Evolutionary conservation across 495 filamentous ascomycete species (phyloP).

Genomic region (Cetradonia linearis): DNA sequence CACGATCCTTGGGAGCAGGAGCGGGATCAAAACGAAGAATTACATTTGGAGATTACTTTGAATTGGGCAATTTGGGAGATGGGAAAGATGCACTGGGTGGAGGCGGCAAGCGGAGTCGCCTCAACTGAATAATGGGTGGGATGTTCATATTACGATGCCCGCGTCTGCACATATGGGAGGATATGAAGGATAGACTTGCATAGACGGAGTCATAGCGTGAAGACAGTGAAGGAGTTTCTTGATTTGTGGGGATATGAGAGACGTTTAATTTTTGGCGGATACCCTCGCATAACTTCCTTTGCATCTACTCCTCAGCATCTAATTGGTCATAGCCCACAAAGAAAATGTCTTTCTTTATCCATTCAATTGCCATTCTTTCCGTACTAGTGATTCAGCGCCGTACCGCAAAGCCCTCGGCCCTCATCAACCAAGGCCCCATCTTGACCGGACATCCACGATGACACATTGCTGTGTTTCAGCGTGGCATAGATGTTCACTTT

Average conservation of each 20-base stretch:
- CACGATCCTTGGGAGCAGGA: slow-evolving; percentile 40
- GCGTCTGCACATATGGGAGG: slow-evolving; percentile 15
- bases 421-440: neutral
- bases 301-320: too few relatives aligned
- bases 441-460: neutral
- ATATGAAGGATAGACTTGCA: slow-evolving; percentile 7
- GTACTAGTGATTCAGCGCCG: neutral
- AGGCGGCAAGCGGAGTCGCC: slow-evolving; percentile 60
- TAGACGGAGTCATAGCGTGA: neutral
- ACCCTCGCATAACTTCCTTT: slow-evolving; percentile 1
- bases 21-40: slow-evolving; percentile 72
- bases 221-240: slow-evolving; percentile 12
- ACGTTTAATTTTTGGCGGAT: neutral
- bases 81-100: slow-evolving; percentile 56
- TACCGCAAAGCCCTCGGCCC: neutral
- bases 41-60: slow-evolving; percentile 71
- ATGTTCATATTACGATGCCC: slow-evolving; percentile 1
- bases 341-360: neutral
- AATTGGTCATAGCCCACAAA: neutral
- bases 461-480: neutral
- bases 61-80: slow-evolving; percentile 57
- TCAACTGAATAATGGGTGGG: slow-evolving; percentile 37
- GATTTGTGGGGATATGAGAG: neutral
- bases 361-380: neutral
- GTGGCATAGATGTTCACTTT: neutral